A percentile compares a stretch with the other conserved stretches of the same genome.
phyloP scores from a whole-genome alignment of 495 filamentous ascomycete species.

The Arthonia radiata region DNA sequence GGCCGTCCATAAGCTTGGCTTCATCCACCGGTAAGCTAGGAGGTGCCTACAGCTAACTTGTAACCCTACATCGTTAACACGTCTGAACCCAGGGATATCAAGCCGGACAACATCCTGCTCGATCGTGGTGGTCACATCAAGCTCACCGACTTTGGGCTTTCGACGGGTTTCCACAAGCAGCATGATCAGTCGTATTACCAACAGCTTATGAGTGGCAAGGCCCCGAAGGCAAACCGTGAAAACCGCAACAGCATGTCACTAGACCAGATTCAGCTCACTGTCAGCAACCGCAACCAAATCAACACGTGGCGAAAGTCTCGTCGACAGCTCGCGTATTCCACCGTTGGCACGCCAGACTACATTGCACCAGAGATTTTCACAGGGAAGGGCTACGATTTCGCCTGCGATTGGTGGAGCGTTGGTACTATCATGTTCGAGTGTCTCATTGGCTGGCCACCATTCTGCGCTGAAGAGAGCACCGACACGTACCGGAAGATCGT shows the following conservation, averaged over 20 bases:
- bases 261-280: conserved; percentile 94
- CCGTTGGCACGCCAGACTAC: conserved; percentile 94
- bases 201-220: conserved; percentile 51
- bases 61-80: not conserved
- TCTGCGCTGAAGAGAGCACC: conserved; percentile 91
- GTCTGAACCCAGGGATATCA: conserved; percentile 55
- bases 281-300: conserved; percentile 87
- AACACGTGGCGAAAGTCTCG: conserved; percentile 97
- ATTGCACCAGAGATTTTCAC: conserved; percentile 97
- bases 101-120: conserved; percentile 94
- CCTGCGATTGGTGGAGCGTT: conserved; percentile 97
- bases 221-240: conserved; percentile 40
- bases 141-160: conserved; percentile 93
- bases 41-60: conserved; percentile 1
- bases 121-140: conserved; percentile 93
- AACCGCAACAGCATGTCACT: conserved; percentile 80
- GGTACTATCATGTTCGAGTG: conserved; percentile 99
- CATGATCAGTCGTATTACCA: conserved; percentile 98
- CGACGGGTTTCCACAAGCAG: conserved; percentile 90
- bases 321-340: conserved; percentile 87
- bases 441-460: conserved; percentile 94
- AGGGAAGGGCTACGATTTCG: conserved; percentile 78
- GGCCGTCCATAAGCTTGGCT: conserved; percentile 89
- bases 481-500: conserved; percentile 99
- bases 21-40: conserved; percentile 73